Base-by-base conservation (phyloP, 768 basidiomycete species). In the Tremella mesenterica region DNA sequence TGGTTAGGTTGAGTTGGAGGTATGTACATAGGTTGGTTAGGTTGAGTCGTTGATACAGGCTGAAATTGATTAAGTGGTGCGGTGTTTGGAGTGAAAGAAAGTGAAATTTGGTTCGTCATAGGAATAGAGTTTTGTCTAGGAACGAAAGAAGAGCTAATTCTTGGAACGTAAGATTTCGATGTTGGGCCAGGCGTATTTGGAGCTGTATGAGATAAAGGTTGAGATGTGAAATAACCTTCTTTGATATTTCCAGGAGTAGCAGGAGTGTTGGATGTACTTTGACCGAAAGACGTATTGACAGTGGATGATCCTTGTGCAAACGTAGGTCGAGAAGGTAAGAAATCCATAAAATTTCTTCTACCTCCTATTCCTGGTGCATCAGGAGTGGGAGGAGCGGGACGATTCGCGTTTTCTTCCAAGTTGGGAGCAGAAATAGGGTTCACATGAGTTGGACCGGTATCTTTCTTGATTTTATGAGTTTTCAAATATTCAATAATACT, bases 401-500 rank as follows among this genome's bases (percentile, higher is more conserved):
- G 13, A 8, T 36, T 5, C 4, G 38, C 38, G n/a, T 18, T 25
- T 31, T 44, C 14, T 44, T 21, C 53, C 4, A 36, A 45, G 16
- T 34, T 46, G 26, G 13, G 20, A 18, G 6, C 25, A n/a, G 25
- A 10, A 30, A 16, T 43, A 4, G 16, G 38, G 2, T 1, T 16
- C 21, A 25, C 12, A 29, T 39, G 3, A 18, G 16, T 28, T 25
- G 48, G 30, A 8, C 5, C 50, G 30, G 54, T 25, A 28, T 64
- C 63, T 50, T 63, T 65, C 29, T 58, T 33, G 36, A 68, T 47
- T 44, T 61, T 65, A 43, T 57, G 52, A 18, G 36, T 59, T 29
- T 63, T 63, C 16, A 69, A 48, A 29, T 59, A 69, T n/a, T 69
- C 67, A 0, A 61, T 50, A 1, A 69, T 26, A 7, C 64, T 58